phyloP scores from a whole-genome alignment of 1,139 yeast genomes.

The Geotrichum candidum region DNA sequence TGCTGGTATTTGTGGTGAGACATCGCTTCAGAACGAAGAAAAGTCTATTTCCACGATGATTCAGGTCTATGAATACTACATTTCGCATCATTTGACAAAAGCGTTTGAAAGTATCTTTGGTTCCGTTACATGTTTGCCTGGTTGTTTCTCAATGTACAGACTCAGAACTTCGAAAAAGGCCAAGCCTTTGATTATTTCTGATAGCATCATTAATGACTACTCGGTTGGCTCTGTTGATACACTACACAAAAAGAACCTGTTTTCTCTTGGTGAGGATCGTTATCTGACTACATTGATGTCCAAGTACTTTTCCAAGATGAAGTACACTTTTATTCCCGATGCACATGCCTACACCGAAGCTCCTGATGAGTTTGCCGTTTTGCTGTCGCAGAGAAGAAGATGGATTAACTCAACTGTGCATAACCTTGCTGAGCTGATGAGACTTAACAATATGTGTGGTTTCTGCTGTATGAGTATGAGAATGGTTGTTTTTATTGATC shows the following conservation, averaged over 20 bases:
- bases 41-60: slow-evolving; percentile 39
- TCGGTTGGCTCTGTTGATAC: slow-evolving; percentile 38
- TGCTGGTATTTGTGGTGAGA: slow-evolving; percentile 41
- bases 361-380: slow-evolving; percentile 40
- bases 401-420: slow-evolving; percentile 44
- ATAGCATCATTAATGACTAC: slow-evolving; percentile 37
- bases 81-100: slow-evolving; percentile 40
- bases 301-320: slow-evolving; percentile 37
- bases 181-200: slow-evolving; percentile 37
- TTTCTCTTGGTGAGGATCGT: slow-evolving; percentile 41
- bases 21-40: slow-evolving; percentile 38
- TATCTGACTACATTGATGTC: slow-evolving; percentile 40
- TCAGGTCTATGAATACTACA: slow-evolving; percentile 41
- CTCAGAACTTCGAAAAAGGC: slow-evolving; percentile 35
- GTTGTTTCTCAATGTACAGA: slow-evolving; percentile 41
- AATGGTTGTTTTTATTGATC: slow-evolving; percentile 38
- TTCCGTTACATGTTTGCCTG: slow-evolving; percentile 40
- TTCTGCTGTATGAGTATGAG: slow-evolving; percentile 43
- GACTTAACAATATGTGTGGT: slow-evolving; percentile 40
- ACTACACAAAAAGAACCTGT: slow-evolving; percentile 39
- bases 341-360: slow-evolving; percentile 41
- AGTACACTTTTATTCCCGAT: slow-evolving; percentile 38
- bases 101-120: slow-evolving; percentile 41
- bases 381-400: slow-evolving; percentile 41
- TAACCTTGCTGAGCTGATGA: slow-evolving; percentile 38